These are phyloP conservation scores for Scenedesmus sp. DNA, from an alignment of 163 green algal genomes.

Conservation along the genomic window DNA sequence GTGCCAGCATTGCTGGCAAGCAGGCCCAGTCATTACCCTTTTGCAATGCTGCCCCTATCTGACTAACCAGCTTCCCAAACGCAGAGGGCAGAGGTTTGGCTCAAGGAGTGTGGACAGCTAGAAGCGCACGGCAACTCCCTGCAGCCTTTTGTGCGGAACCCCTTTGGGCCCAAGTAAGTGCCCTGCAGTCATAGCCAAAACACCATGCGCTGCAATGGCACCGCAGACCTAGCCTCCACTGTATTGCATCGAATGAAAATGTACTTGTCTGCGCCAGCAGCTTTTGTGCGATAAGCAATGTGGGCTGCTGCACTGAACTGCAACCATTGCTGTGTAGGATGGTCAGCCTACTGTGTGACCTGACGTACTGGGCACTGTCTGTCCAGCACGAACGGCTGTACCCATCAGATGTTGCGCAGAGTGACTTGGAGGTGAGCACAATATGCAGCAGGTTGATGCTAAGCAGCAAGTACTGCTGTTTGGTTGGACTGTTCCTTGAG, in stretches of 20 bases:
- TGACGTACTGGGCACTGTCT: conserved; percentile 8
- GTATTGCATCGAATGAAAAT: too few species aligned
- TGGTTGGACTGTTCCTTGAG: neutral
- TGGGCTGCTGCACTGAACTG: neutral
- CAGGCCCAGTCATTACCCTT: neutral
- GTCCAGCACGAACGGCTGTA: conserved; percentile 47
- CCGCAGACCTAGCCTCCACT: too few species aligned
- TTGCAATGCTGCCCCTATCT: neutral
- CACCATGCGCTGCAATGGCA: too few species aligned
- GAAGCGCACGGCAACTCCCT: neutral
- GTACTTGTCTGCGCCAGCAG: neutral
- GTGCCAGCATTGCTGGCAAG: neutral
- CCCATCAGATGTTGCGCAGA: neutral
- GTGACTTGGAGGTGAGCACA: neutral
- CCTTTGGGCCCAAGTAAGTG: conserved; percentile 37
- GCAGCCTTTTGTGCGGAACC: conserved; percentile 4
- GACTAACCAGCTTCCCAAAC: neutral
- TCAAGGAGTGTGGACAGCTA: conserved; percentile 52
- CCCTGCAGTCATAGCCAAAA: too few species aligned
- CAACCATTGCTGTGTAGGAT: neutral
- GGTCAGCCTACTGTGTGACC: conserved; percentile 49
- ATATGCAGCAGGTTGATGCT: neutral
- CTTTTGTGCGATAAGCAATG: neutral
- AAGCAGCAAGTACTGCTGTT: neutral
- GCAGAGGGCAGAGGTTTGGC: conserved; percentile 63